Percentiles rank a stretch among this genome's conserved stretches.
Evolutionary conservation across 208 protist species (phyloP).

Genomic region (Leishmania tarentolae): DNA sequence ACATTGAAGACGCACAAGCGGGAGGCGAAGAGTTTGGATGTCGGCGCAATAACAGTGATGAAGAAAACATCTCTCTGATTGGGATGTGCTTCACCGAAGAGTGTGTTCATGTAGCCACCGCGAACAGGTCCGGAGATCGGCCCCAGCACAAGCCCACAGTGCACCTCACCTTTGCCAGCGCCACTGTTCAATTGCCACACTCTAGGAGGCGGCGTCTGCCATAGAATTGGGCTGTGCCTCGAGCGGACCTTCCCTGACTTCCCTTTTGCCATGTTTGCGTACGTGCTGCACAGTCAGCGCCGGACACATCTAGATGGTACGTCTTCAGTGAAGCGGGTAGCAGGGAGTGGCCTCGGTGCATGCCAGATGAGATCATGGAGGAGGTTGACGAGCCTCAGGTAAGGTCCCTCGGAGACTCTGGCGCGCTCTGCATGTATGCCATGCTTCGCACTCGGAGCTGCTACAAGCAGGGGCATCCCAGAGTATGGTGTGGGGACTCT

Average conservation of each 20-base stretch:
- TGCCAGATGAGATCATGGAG: no score
- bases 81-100: neutral
- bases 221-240: no score
- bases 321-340: neutral
- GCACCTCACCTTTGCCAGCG: neutral
- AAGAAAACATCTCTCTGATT: no score
- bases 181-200: neutral
- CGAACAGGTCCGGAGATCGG: neutral
- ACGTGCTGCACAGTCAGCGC: neutral
- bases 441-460: no score
- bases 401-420: no score
- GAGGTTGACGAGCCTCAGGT: no score
- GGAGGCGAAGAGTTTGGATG: neutral
- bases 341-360: no score
- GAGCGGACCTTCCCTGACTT: neutral
- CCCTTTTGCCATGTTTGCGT: neutral
- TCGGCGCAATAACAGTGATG: no score
- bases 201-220: neutral
- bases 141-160: neutral
- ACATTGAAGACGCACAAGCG: neutral
- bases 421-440: no score
- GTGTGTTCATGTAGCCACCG: no score
- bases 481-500: neutral
- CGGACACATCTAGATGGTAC: neutral
- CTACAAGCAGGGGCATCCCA: no score